These are phyloP conservation scores for Celoporthe dispersa DNA, from an alignment of 2,329 filamentous ascomycete genomes.

Conservation along the genomic window DNA sequence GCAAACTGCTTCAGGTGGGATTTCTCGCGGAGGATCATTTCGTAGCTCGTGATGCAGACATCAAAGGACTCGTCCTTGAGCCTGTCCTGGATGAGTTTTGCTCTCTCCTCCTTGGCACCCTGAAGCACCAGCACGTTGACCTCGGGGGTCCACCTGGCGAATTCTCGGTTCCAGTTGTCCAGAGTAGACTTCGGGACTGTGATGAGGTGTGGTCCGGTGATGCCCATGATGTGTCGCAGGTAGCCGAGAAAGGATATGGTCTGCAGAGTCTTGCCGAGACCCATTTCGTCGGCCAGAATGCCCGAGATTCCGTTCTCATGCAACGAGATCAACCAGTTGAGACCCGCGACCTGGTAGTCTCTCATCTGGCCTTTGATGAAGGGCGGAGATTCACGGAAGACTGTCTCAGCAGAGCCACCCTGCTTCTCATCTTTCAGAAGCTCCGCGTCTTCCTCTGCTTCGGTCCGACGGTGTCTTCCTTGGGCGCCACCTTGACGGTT, in stretches of 20 bases:
- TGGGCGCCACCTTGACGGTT: slow-evolving; percentile 83
- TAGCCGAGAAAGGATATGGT: slow-evolving; percentile 98
- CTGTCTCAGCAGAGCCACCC: slow-evolving; percentile 81
- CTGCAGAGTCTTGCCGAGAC: slow-evolving; percentile 94
- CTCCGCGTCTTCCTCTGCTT: slow-evolving; percentile 97
- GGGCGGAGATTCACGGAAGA: slow-evolving; percentile 92
- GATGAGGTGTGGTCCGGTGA: slow-evolving; percentile 87
- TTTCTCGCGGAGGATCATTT: slow-evolving; percentile 98
- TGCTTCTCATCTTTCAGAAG: slow-evolving; percentile 84
- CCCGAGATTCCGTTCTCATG: slow-evolving; percentile 99
- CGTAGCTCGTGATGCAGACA: slow-evolving; percentile 97
- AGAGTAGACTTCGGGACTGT: slow-evolving; percentile 95
- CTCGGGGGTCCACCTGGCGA: slow-evolving; percentile 91
- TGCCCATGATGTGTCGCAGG: slow-evolving; percentile 86
- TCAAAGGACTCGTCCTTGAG: slow-evolving; percentile 96
- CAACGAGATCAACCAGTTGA: slow-evolving; percentile 97
- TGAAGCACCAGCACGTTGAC: slow-evolving; percentile 93
- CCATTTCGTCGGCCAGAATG: slow-evolving; percentile 98
- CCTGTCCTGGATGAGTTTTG: slow-evolving; percentile 84
- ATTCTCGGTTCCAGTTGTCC: slow-evolving; percentile 98
- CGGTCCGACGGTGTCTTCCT: slow-evolving; percentile 80
- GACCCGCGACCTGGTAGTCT: slow-evolving; percentile 92
- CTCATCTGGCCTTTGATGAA: slow-evolving; percentile 90
- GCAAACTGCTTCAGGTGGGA: slow-evolving; percentile 94
- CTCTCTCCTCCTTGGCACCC: slow-evolving; percentile 91